Conservation (phyloP, 1,284 basidiomycete genomes). For the Mycena citricolor region DNA sequence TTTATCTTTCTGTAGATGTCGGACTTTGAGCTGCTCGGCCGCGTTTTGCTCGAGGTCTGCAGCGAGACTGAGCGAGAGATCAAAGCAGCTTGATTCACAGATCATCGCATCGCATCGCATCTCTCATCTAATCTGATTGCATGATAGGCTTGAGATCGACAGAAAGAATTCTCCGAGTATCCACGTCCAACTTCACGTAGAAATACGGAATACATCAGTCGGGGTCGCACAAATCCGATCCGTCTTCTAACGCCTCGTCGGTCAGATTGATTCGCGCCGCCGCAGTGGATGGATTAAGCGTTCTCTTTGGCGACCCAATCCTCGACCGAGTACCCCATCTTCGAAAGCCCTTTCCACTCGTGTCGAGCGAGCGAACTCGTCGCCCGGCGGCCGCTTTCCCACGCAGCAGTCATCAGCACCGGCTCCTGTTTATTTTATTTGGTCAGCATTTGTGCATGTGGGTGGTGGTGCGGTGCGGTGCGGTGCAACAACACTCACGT, state of each 20-base stretch:
- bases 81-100: no score
- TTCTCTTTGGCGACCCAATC: constrained; percentile 68
- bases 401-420: constrained; percentile 87
- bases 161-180: no score
- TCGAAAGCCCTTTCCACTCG: constrained; percentile 90
- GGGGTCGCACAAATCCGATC: no score
- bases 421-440: constrained; percentile 77
- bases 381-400: constrained; percentile 67
- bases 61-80: constrained; percentile 31
- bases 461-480: background rate
- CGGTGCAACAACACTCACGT: constrained; percentile 38
- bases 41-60: constrained; percentile 39
- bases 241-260: no score
- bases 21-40: constrained; percentile 54
- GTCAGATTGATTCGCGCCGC: no score
- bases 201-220: no score
- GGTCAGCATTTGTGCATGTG: constrained; percentile 2
- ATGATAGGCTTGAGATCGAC: no score
- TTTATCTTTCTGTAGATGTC: constrained; percentile 44
- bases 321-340: constrained; percentile 65
- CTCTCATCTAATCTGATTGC: no score
- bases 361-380: constrained; percentile 83
- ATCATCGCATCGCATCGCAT: no score
- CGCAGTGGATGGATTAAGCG: background rate
- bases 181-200: no score